Evolutionary conservation across 2,329 filamentous ascomycete genomes (phyloP).

Genomic region (Aspergillus fischeri): DNA sequence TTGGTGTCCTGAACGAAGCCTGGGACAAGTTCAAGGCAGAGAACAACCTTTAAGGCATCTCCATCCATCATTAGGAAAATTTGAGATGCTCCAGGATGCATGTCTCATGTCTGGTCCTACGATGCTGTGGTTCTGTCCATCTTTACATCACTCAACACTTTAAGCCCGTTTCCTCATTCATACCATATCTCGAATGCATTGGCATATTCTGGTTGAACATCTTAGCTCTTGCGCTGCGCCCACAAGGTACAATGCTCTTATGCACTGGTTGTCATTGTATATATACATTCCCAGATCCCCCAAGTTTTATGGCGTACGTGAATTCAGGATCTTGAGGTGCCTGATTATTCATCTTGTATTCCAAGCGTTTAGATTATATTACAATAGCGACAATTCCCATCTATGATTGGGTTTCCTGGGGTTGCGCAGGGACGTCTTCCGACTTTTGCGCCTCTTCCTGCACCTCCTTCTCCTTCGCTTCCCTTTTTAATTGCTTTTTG

Average conservation of each 20-base stretch:
- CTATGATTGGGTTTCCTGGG: neutral
- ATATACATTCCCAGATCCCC: conserved; percentile 7
- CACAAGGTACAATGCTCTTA: neutral
- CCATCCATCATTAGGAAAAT: neutral
- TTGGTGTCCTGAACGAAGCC: conserved; percentile 62
- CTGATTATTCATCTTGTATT: neutral
- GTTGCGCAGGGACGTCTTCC: neutral
- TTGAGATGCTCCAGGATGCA: neutral
- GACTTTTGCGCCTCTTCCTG: conserved; percentile 11
- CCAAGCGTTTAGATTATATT: neutral
- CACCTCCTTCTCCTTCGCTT: conserved; percentile 45
- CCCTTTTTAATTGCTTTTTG: conserved; percentile 36
- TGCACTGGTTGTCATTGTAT: conserved; percentile 1
- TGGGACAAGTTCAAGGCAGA: conserved; percentile 66
- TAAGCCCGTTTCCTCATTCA: neutral
- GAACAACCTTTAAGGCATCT: conserved; percentile 48
- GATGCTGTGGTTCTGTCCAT: neutral
- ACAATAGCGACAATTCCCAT: neutral
- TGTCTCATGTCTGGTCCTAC: neutral
- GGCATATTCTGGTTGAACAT: neutral
- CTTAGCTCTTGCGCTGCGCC: neutral
- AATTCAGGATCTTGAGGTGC: neutral
- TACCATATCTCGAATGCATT: neutral
- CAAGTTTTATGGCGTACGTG: conserved; percentile 2
- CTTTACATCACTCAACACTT: neutral